These are phyloP conservation scores for Nitzschia sp. DNA, from an alignment of 108 stramenopile species.

Conservation along the genomic window DNA sequence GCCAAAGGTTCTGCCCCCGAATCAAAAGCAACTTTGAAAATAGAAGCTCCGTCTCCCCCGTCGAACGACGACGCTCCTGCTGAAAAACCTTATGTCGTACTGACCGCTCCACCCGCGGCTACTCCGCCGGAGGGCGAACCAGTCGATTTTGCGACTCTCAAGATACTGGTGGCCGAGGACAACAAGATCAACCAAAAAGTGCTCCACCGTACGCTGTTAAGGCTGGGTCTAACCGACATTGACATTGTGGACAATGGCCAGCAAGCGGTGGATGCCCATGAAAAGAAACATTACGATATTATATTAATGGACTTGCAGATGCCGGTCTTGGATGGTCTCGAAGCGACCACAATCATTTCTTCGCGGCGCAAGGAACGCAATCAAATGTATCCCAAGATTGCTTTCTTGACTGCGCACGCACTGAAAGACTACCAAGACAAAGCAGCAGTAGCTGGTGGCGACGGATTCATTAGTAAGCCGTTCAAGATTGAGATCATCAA, in stretches of 20 bases:
- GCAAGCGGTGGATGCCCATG: constrained; percentile 35
- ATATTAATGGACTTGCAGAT: constrained; percentile 57
- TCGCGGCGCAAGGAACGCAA: constrained; percentile 9
- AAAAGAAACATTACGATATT: constrained; percentile 19
- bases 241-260: constrained; percentile 43
- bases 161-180: constrained; percentile 43
- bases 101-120: too few relatives aligned
- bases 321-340: constrained; percentile 50
- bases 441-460: constrained; percentile 26
- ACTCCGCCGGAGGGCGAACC: neutral
- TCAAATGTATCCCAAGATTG: constrained; percentile 22
- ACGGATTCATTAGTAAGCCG: constrained; percentile 40
- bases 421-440: constrained; percentile 30
- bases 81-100: too few relatives aligned
- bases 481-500: constrained; percentile 30
- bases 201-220: constrained; percentile 29
- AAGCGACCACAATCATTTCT: constrained; percentile 35
- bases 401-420: constrained; percentile 50
- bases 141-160: neutral
- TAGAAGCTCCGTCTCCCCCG: too few relatives aligned
- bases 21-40: too few relatives aligned
- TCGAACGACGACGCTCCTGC: too few relatives aligned
- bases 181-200: constrained; percentile 47
- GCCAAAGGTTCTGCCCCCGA: too few relatives aligned
- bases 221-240: constrained; percentile 26